Percentiles rank a stretch among this genome's conserved stretches.
These are phyloP conservation scores for Alternaria consortialis DNA, from an alignment of 2,329 filamentous ascomycete genomes.

Conservation along the genomic window DNA sequence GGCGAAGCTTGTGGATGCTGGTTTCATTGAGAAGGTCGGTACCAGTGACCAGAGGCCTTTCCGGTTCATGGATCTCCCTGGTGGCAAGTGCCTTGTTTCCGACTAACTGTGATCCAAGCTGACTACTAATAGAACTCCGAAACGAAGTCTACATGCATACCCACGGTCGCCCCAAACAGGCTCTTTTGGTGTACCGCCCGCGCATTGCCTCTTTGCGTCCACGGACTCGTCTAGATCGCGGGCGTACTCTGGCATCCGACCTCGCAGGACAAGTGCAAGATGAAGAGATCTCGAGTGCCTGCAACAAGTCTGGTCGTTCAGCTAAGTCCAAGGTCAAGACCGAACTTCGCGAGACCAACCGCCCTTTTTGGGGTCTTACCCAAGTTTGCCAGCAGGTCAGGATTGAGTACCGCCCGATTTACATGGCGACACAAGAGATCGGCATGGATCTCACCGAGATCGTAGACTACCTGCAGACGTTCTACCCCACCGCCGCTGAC, in stretches of 20 bases:
- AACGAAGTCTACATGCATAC: constrained; percentile 38
- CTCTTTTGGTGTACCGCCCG: constrained; percentile 37
- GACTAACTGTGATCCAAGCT: not conserved
- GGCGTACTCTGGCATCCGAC: constrained; percentile 26
- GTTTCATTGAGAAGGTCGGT: not conserved
- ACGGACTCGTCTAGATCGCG: constrained; percentile 31
- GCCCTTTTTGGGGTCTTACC: constrained; percentile 38
- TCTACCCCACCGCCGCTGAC: constrained; percentile 23
- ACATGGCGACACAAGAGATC: constrained; percentile 36
- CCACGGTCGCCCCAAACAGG: constrained; percentile 22
- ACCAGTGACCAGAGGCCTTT: constrained; percentile 12
- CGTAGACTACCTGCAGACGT: constrained; percentile 29
- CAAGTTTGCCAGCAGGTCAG: constrained; percentile 40
- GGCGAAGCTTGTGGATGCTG: not conserved
- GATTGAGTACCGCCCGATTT: constrained; percentile 36
- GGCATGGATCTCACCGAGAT: constrained; percentile 38
- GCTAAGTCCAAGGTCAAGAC: constrained; percentile 10
- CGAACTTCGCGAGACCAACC: constrained; percentile 24
- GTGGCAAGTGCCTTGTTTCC: constrained; percentile 19
- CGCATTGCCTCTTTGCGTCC: constrained; percentile 35
- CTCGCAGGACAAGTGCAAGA: constrained; percentile 22
- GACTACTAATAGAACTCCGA: constrained; percentile 34
- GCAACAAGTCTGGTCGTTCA: not conserved
- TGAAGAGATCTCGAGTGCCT: constrained; percentile 5
- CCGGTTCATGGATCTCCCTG: constrained; percentile 33